A percentile compares a stretch with the other conserved stretches of the same genome.
Conservation (phyloP, 2,329 filamentous ascomycete species). For the Rutstroemia sp. region DNA sequence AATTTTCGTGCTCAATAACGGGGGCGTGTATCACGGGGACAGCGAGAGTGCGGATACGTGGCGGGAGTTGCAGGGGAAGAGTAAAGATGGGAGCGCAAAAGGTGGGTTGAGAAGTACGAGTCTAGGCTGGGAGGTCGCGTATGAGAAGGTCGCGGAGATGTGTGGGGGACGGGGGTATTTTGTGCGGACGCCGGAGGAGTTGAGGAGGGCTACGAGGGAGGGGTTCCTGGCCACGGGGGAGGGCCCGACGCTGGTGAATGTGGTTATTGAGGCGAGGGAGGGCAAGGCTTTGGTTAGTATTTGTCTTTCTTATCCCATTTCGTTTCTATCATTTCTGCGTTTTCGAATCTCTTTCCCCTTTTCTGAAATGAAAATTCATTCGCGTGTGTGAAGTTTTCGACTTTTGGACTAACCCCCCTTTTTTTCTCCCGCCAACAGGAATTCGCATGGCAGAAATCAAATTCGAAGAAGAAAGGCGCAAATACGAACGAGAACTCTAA, state of each 20-base stretch:
- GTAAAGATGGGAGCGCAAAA: no score
- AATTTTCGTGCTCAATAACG: constrained; percentile 50
- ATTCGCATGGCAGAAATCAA: constrained; percentile 26
- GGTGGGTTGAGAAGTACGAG: constrained; percentile 39
- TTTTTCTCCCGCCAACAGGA: constrained; percentile 16
- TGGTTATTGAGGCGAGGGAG: constrained; percentile 45
- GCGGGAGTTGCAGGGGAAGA: constrained; percentile 35
- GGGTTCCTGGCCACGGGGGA: constrained; percentile 37
- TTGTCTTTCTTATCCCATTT: neutral
- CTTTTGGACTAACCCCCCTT: neutral
- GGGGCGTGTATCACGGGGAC: constrained; percentile 42
- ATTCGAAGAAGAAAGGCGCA: constrained; percentile 19
- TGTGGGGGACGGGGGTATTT: constrained; percentile 46
- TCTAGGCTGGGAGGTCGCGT: constrained; percentile 46
- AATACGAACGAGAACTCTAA: no score
- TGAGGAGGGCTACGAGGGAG: constrained; percentile 41
- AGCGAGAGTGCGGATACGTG: constrained; percentile 34
- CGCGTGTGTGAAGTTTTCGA: no score
- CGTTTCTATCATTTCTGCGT: no score
- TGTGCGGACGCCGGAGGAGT: constrained; percentile 43
- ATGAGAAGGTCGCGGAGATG: constrained; percentile 47
- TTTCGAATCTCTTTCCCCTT: no score
- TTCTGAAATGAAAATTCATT: no score
- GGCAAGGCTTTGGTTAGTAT: constrained; percentile 33
- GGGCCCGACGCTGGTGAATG: constrained; percentile 45